Evolutionary conservation across 2,329 filamentous ascomycete species (phyloP).

Genomic region (Juglanconis juglandina): DNA sequence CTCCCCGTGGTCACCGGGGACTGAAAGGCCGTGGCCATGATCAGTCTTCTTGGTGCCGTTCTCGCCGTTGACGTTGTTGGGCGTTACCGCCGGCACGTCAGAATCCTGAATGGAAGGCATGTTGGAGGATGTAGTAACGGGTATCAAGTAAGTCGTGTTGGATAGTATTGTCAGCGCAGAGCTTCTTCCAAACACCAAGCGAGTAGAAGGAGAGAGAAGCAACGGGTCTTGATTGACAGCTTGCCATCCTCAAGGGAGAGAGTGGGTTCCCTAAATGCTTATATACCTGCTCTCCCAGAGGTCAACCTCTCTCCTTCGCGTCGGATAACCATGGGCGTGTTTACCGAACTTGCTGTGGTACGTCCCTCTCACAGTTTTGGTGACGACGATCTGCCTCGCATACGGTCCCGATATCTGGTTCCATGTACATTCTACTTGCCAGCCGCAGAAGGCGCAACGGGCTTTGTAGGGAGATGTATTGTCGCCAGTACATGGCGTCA

Average conservation of each 20-base stretch:
- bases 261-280: slow-evolving; percentile 16
- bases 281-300: slow-evolving; percentile 10
- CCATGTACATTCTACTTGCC: slow-evolving; percentile 11
- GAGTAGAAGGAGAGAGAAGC: background rate
- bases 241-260: background rate
- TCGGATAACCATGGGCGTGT: background rate
- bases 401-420: background rate
- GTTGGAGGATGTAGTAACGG: slow-evolving; percentile 3
- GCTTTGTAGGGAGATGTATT: background rate
- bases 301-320: background rate
- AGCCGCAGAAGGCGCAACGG: background rate
- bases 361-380: background rate
- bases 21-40: slow-evolving; percentile 28
- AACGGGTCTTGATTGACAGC: background rate
- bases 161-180: background rate
- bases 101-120: slow-evolving; percentile 12
- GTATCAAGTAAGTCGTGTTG: slow-evolving; percentile 6
- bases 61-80: background rate
- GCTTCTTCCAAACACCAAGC: slow-evolving; percentile 9
- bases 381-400: background rate
- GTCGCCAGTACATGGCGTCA: slow-evolving; percentile 12
- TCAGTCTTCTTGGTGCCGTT: slow-evolving; percentile 25
- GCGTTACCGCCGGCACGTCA: background rate
- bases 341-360: background rate
- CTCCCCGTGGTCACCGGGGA: slow-evolving; percentile 42